Evolutionary conservation across 2,329 filamentous ascomycete genomes (phyloP).

Genomic region (Aspergillus arachidicola): DNA sequence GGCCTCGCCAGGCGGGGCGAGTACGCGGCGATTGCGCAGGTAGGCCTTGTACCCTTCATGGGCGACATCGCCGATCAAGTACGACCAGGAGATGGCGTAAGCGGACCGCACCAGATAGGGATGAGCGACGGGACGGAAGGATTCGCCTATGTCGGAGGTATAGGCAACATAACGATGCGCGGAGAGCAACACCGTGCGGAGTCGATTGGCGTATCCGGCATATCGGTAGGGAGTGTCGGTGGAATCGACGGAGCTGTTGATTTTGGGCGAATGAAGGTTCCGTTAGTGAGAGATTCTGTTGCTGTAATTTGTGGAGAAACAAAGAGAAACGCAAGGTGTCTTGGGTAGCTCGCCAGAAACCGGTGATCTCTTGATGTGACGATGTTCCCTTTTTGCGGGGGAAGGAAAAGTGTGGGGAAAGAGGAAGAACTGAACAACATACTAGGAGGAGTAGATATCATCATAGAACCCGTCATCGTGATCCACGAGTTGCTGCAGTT

Average conservation of each 20-base stretch:
- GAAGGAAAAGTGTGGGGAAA: conserved; percentile 8
- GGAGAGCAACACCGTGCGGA: conserved; percentile 83
- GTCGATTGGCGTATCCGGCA: conserved; percentile 83
- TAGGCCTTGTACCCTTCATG: conserved; percentile 97
- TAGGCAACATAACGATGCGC: conserved; percentile 97
- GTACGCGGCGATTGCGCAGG: conserved; percentile 74
- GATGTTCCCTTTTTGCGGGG: not conserved
- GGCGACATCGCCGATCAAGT: conserved; percentile 84
- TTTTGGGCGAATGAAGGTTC: not conserved
- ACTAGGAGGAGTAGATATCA: conserved; percentile 77
- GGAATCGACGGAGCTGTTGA: conserved; percentile 67
- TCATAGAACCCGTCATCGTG: conserved; percentile 75
- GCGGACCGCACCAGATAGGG: conserved; percentile 78
- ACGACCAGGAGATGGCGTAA: conserved; percentile 91
- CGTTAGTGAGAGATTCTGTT: not conserved
- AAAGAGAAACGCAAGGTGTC: too few relatives aligned
- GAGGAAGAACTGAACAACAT: conserved; percentile 41
- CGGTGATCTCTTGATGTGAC: too few relatives aligned
- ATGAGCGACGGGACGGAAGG: conserved; percentile 89
- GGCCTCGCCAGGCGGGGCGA: conserved; percentile 66
- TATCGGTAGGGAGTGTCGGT: conserved; percentile 87
- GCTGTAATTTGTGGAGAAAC: too few relatives aligned
- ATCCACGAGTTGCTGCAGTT: conserved; percentile 59
- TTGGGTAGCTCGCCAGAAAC: too few relatives aligned
- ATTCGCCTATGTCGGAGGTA: conserved; percentile 94